These are phyloP conservation scores for Protea cynaroides DNA, from an alignment of 164 flowering plant species.

Conservation along the genomic window DNA sequence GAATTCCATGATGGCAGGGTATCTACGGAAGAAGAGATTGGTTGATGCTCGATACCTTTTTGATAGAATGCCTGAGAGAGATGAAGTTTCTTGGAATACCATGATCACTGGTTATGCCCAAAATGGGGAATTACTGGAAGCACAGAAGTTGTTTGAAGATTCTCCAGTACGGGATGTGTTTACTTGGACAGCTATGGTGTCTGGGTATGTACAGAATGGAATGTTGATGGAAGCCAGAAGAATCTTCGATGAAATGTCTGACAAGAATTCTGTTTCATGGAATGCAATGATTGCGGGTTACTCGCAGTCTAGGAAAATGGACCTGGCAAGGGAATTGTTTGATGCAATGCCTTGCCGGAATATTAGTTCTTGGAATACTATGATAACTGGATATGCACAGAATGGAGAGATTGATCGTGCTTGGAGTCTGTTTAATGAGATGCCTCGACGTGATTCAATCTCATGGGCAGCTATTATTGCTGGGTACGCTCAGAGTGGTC, in stretches of 20 bases:
- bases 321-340: constrained; percentile 66
- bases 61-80: constrained; percentile 63
- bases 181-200: constrained; percentile 90
- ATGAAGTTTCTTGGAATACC: constrained; percentile 82
- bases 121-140: constrained; percentile 52
- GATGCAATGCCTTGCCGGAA: constrained; percentile 69
- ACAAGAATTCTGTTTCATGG: constrained; percentile 74
- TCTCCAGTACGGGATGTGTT: constrained; percentile 64
- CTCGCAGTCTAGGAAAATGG: constrained; percentile 52
- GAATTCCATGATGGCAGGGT: constrained; percentile 85
- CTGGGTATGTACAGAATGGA: constrained; percentile 82
- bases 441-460: constrained; percentile 74
- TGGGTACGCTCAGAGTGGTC: constrained; percentile 71
- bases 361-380: constrained; percentile 86
- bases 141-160: constrained; percentile 59
- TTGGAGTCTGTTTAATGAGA: constrained; percentile 53
- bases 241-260: constrained; percentile 76
- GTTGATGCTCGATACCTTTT: constrained; percentile 58
- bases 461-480: constrained; percentile 97
- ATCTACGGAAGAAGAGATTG: constrained; percentile 56
- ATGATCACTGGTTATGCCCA: constrained; percentile 82
- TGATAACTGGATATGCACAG: constrained; percentile 89
- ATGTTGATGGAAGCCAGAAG: constrained; percentile 60
- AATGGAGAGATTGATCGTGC: constrained; percentile 55
- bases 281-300: constrained; percentile 91